These are phyloP conservation scores for Arxiozyma slooffiae DNA, from an alignment of 1,139 yeast species.

Conservation along the genomic window DNA sequence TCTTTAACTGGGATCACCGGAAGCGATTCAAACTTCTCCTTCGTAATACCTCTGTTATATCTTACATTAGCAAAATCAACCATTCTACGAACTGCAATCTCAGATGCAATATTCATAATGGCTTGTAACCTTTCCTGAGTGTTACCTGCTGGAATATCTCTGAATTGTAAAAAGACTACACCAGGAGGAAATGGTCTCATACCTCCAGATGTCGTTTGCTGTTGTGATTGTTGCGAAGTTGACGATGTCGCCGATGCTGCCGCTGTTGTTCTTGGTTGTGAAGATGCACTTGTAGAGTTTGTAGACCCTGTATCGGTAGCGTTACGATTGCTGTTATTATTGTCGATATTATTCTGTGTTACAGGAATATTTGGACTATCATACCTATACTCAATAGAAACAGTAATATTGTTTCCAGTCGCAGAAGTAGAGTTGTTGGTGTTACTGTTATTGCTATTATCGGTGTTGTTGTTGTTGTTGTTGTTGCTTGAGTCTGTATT, in stretches of 20 bases:
- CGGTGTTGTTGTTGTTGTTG: not conserved
- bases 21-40: constrained; percentile 43
- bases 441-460: not conserved
- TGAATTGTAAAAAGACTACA: constrained; percentile 41
- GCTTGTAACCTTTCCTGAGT: constrained; percentile 35
- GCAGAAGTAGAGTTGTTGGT: not conserved
- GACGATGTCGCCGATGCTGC: too few relatives aligned
- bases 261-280: not conserved
- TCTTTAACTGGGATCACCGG: constrained; percentile 30
- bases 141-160: constrained; percentile 41
- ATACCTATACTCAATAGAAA: constrained; percentile 23
- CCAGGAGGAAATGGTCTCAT: constrained; percentile 13
- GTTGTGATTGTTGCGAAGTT: constrained; percentile 1
- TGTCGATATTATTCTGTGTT: not conserved
- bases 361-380: not conserved
- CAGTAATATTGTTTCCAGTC: constrained; percentile 18
- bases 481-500: not conserved
- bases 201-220: constrained; percentile 12
- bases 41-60: constrained; percentile 41
- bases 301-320: constrained; percentile 1
- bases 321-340: not conserved
- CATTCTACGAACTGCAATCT: constrained; percentile 27
- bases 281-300: not conserved
- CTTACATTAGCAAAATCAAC: constrained; percentile 10
- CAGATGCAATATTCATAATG: constrained; percentile 53